Evolutionary conservation across 1,284 basidiomycete genomes (phyloP), one percentile per base, ranked within the genome.

Genomic region (Bjerkandera adusta): DNA sequence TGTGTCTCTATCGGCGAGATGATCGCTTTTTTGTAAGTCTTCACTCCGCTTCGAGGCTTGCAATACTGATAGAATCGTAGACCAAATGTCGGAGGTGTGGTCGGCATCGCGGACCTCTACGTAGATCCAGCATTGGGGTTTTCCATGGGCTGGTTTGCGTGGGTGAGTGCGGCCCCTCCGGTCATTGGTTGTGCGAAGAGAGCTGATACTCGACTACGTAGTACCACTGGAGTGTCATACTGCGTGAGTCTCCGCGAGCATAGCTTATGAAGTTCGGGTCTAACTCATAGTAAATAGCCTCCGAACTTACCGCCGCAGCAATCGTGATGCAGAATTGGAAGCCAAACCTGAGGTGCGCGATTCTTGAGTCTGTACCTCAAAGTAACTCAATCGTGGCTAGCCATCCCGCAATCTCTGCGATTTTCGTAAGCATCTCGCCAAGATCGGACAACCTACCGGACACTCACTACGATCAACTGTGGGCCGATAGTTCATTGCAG

Each of bases 61-160:
- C n/a, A n/a, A n/a, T n/a, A n/a, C n/a, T n/a, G n/a, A n/a, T n/a
- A 5, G 59, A 5, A 38, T 24, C 41, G 77, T 75, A 61, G 82
- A 83, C 30, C 90, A 85, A 68, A 89, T 89, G 86, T 90, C 2
- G 81, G 80, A 51, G 83, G 87, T 33, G 89, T 91, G 56, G 83
- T 92, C 13, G 82, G 90, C 55, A 81, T 86, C 5, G 86, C 89
- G 1, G 58, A 59, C 60, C 60, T 59, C 1, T 64, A 62, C 27
- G 62, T 65, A 5, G 62, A 63, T 36, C 55, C 50, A 1, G 60
- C 61, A 1, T 47, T 62, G 3, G 61, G 62, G 0, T 64, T 64
- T 46, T 62, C 62, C 1, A 49, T 64, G 0, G 62, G 62, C 8
- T 64, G 62, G 62, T 60, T 61, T 2, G 60, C 61, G n/a, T 64